Conservation (phyloP, 1,284 basidiomycete genomes). For the Athelia sp. region DNA sequence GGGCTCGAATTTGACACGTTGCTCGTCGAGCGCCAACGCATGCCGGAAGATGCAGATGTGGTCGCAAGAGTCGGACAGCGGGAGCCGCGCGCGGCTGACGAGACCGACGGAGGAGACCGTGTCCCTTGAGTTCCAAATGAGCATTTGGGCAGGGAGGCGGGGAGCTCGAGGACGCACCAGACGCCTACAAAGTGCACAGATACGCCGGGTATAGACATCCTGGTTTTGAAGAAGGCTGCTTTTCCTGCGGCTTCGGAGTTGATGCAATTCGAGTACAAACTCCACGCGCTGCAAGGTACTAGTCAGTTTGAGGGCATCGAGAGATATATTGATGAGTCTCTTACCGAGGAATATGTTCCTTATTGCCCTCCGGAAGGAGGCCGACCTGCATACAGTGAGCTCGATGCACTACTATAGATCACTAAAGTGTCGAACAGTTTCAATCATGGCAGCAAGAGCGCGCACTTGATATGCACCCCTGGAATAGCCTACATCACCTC, state of each 20-base stretch:
- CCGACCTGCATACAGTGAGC: constrained; percentile 12
- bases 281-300: neutral
- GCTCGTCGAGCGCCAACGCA: constrained; percentile 16
- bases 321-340: neutral
- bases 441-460: constrained; percentile 16
- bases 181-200: constrained; percentile 19
- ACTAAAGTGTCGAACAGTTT: constrained; percentile 5
- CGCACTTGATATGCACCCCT: constrained; percentile 21
- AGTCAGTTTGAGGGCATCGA: neutral
- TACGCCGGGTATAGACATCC: neutral
- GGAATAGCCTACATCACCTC: constrained; percentile 16
- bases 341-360: constrained; percentile 20
- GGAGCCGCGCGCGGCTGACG: constrained; percentile 9
- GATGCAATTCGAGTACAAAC: neutral
- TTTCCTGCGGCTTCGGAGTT: neutral
- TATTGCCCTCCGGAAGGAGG: constrained; percentile 15
- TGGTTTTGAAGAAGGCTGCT: neutral
- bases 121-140: constrained; percentile 5
- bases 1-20: constrained; percentile 23
- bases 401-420: neutral
- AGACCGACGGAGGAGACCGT: constrained; percentile 9
- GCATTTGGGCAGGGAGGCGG: neutral
- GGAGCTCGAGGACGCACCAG: constrained; percentile 10
- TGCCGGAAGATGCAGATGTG: constrained; percentile 1
- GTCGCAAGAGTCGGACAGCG: constrained; percentile 4